A percentile compares a stretch with the other conserved stretches of the same genome.
Evolutionary conservation across 2,329 filamentous ascomycete species (phyloP).

Genomic region (Pseudogymnoascus sp.): DNA sequence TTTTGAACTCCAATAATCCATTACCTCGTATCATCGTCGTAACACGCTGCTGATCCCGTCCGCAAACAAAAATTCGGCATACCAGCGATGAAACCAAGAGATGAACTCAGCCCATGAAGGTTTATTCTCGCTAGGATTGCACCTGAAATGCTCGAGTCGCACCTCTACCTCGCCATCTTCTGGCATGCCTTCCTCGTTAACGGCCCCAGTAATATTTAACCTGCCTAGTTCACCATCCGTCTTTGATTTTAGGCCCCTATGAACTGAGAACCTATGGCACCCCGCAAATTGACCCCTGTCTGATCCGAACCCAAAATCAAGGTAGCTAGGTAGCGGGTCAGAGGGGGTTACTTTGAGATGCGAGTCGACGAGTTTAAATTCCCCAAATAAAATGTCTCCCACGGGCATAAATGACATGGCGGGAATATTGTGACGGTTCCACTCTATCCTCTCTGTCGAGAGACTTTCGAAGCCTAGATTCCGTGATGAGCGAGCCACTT

Average conservation of each 20-base stretch:
- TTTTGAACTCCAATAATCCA: background rate
- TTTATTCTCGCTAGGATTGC: background rate
- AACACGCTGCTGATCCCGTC: background rate
- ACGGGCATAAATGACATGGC: background rate
- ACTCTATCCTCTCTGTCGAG: background rate
- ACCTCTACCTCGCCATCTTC: background rate
- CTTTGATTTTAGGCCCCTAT: background rate
- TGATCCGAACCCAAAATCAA: constrained; percentile 2
- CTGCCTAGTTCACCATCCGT: background rate
- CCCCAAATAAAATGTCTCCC: constrained; percentile 4
- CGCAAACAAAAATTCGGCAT: constrained; percentile 3
- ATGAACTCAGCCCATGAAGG: constrained; percentile 1
- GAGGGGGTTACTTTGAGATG: background rate
- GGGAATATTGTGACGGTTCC: constrained; percentile 2
- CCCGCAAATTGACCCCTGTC: background rate
- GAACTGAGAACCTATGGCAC: background rate
- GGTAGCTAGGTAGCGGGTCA: background rate
- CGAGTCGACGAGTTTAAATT: background rate
- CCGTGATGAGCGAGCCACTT: background rate
- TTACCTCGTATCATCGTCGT: background rate
- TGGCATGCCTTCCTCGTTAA: background rate
- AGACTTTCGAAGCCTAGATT: background rate
- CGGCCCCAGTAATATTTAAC: background rate
- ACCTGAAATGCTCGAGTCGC: constrained; percentile 2
- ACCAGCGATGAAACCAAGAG: background rate